Percentiles rank a stretch among this genome's conserved stretches.
Evolutionary conservation across 352 stramenopile genomes (phyloP).

Genomic region (Globisporangium lucens): DNA sequence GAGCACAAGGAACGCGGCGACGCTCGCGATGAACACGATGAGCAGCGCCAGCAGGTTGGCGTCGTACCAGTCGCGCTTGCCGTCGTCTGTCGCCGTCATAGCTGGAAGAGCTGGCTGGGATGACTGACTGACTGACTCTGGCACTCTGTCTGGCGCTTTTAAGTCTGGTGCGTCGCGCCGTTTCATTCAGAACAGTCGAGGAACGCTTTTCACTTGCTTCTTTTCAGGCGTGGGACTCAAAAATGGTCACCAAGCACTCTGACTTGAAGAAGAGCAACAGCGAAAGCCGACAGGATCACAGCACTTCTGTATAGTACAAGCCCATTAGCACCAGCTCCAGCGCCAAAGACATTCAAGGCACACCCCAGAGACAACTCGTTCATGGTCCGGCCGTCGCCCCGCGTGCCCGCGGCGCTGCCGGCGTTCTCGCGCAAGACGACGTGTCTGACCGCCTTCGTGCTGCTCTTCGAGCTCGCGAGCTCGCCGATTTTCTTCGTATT

Average conservation of each 20-base stretch:
- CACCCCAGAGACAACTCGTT: no score
- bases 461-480: slow-evolving; percentile 40
- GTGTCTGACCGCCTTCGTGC: slow-evolving; percentile 30
- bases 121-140: neutral
- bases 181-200: neutral
- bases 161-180: neutral
- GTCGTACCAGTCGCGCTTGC: slow-evolving; percentile 43
- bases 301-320: neutral
- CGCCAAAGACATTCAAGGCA: neutral
- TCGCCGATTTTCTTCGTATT: slow-evolving; percentile 39
- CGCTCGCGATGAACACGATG: slow-evolving; percentile 31
- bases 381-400: slow-evolving; percentile 13
- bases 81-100: neutral
- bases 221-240: neutral
- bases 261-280: slow-evolving; percentile 1
- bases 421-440: slow-evolving; percentile 46
- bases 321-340: neutral
- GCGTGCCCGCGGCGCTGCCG: slow-evolving; percentile 30
- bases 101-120: no score
- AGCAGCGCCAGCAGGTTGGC: slow-evolving; percentile 39
- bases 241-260: neutral
- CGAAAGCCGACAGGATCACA: neutral
- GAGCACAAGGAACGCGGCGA: slow-evolving; percentile 33
- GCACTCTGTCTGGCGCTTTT: neutral
- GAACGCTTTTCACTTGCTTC: slow-evolving; percentile 9